Evolutionary conservation across 805 yeast genomes (phyloP), one percentile per base, ranked within the genome.

Genomic region (Spathaspora girioi): DNA sequence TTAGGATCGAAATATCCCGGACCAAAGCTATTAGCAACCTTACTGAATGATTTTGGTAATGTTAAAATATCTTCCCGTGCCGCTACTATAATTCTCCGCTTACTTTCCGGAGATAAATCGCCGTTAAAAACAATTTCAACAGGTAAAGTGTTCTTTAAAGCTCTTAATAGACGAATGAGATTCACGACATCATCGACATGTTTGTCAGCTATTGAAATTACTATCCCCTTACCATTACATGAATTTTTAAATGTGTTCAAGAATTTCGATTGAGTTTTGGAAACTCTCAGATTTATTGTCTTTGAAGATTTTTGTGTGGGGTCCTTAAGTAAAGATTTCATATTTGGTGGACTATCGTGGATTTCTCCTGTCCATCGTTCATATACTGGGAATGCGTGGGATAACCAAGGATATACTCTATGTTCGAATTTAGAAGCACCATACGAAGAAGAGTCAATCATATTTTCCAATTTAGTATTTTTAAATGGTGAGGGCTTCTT

Each of bases 321-420:
- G 10, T 8, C 12, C 8, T 40, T 19, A 19, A 27, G 14, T 26
- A 46, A 19, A 10, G 14, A 7, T 19, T 18, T 20, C 47, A 45
- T 35, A 19, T 62, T 35, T 1, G 70, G 71, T 12, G 64, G 62
- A 31, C 50, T 40, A 8, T 55, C 54, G 14, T 48, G 41, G 11
- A 48, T 58, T 31, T 65, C 70, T 7, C 74, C 70, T 47, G 68
- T 67, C 77, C 77, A 76, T 53, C 79, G 58, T 50, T 62, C 69
- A 57, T 66, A 76, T 14, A 60, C 59, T 6, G 81, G 80, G 15
- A 59, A 65, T 43, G 67, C 52, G 48, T 64, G 62, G 1, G 78
- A 65, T 43, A 76, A 54, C 68, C 73, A 76, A 38, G 70, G 75
- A 60, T 74, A 75, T 6, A 76, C 55, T 51, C 70, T 61, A 29